Evolutionary conservation across 768 basidiomycete genomes (phyloP).

Genomic region (Lyophyllum semitale): DNA sequence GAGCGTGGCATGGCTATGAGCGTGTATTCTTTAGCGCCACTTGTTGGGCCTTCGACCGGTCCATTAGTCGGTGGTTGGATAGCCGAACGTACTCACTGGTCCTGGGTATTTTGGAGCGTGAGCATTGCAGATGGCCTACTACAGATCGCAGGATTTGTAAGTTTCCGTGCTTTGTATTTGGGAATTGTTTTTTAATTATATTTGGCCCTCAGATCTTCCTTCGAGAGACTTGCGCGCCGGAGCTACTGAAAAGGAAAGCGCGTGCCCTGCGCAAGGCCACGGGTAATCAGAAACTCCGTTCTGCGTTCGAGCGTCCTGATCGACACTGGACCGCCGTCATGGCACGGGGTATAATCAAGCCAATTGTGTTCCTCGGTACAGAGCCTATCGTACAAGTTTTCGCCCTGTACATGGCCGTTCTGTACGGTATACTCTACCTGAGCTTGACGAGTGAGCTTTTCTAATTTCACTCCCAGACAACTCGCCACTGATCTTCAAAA

Average conservation of each 20-base stretch:
- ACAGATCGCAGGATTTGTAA: constrained; percentile 48
- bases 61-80: constrained; percentile 44
- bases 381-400: constrained; percentile 69
- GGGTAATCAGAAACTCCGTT: constrained; percentile 34
- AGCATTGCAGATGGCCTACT: constrained; percentile 49
- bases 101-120: constrained; percentile 65
- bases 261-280: constrained; percentile 36
- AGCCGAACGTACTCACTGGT: constrained; percentile 52
- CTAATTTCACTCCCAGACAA: not conserved
- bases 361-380: constrained; percentile 51
- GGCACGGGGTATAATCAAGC: constrained; percentile 51
- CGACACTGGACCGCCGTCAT: constrained; percentile 47
- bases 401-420: constrained; percentile 56
- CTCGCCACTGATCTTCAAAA: not conserved
- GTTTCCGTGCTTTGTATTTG: constrained; percentile 25
- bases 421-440: constrained; percentile 54
- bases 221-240: constrained; percentile 48
- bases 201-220: constrained; percentile 17
- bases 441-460: constrained; percentile 37
- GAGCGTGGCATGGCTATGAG: constrained; percentile 55
- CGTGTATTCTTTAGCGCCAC: constrained; percentile 54
- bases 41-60: constrained; percentile 46
- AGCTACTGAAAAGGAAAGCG: constrained; percentile 45
- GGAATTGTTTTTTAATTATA: not conserved
- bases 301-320: constrained; percentile 39